Percentiles rank a stretch among this genome's conserved stretches.
phyloP scores from a whole-genome alignment of 2,329 filamentous ascomycete genomes.

The Fusarium circinatum region DNA sequence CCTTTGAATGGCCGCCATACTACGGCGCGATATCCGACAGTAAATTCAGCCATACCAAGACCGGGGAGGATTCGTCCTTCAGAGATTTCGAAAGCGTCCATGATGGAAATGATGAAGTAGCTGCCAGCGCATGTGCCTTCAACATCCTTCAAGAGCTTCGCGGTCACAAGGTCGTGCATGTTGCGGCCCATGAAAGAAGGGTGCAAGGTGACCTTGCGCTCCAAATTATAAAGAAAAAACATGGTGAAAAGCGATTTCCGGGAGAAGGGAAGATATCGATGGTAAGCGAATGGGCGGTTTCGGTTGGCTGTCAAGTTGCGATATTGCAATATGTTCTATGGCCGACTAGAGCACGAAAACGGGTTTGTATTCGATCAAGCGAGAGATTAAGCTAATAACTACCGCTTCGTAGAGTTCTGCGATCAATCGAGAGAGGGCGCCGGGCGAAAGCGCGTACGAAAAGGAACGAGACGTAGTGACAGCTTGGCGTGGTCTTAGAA shows the following conservation, averaged over 20 bases:
- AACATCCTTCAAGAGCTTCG: slow-evolving; percentile 89
- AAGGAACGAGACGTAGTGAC: slow-evolving; percentile 4
- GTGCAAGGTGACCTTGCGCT: slow-evolving; percentile 93
- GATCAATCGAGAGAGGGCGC: slow-evolving; percentile 11
- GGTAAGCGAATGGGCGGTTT: not conserved
- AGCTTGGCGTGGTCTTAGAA: slow-evolving; percentile 2
- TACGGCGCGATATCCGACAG: slow-evolving; percentile 92
- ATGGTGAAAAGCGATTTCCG: slow-evolving; percentile 59
- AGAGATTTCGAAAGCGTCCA: slow-evolving; percentile 95
- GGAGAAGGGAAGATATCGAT: slow-evolving; percentile 20
- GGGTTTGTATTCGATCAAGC: not conserved
- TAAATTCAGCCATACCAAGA: slow-evolving; percentile 92
- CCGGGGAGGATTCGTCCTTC: slow-evolving; percentile 92
- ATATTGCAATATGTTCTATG: not conserved
- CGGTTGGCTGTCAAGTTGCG: slow-evolving; percentile 1
- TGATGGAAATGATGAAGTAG: slow-evolving; percentile 98
- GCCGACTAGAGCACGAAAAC: not conserved
- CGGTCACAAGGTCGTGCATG: slow-evolving; percentile 90
- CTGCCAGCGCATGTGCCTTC: slow-evolving; percentile 95
- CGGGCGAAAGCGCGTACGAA: slow-evolving; percentile 13
- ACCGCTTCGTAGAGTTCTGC: not conserved
- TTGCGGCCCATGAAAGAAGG: slow-evolving; percentile 96
- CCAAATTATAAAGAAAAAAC: slow-evolving; percentile 99
- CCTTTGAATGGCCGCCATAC: slow-evolving; percentile 98
- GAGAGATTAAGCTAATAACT: slow-evolving; percentile 1